phyloP scores from a whole-genome alignment of 192 early-diverging fungal genomes.

The Funneliformis mosseae region DNA sequence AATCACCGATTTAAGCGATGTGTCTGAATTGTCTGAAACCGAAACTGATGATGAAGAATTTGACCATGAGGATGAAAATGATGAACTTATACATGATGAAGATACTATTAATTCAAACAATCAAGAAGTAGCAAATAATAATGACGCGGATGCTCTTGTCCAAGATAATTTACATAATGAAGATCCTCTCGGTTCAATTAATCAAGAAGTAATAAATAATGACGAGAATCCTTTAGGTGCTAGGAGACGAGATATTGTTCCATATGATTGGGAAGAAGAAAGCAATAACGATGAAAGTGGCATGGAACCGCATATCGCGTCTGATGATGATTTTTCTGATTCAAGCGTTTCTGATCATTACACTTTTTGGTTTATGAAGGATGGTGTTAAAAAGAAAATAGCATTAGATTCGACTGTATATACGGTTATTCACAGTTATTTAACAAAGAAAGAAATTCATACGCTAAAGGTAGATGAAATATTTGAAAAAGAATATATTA shows the following conservation, averaged over 20 bases:
- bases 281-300: neutral
- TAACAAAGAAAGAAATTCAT: neutral
- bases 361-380: neutral
- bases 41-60: neutral
- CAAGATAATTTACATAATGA: neutral
- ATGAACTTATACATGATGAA: neutral
- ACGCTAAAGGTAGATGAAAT: neutral
- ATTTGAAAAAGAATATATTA: neutral
- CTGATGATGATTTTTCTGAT: neutral
- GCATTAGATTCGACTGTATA: neutral
- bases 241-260: no score
- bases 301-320: neutral
- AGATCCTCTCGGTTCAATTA: neutral
- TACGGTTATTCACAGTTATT: neutral
- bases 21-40: neutral
- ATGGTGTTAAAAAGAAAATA: neutral
- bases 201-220: neutral
- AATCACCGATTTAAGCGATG: neutral
- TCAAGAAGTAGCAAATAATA: neutral
- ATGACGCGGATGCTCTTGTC: neutral
- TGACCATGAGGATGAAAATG: neutral
- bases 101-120: neutral
- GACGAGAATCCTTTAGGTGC: neutral
- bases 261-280: neutral
- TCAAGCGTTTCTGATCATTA: neutral